Evolutionary conservation across 139 green algal genomes (phyloP).

Genomic region (Chlorella sp.): DNA sequence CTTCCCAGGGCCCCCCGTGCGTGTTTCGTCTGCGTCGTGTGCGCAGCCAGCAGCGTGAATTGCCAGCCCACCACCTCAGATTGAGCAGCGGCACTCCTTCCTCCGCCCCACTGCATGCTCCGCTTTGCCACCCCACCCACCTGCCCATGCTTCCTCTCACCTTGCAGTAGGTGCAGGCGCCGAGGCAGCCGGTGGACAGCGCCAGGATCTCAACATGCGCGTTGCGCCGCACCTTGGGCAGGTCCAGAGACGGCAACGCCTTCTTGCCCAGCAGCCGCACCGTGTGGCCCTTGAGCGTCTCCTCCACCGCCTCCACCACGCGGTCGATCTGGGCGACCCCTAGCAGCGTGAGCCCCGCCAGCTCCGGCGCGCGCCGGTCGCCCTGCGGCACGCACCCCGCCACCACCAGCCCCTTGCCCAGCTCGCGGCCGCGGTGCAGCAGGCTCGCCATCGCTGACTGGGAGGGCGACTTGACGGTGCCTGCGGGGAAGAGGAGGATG

Average conservation of each 20-base stretch:
- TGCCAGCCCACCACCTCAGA: too few species aligned
- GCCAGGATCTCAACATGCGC: conserved; percentile 90
- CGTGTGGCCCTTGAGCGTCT: conserved; percentile 85
- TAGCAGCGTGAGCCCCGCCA: conserved; percentile 81
- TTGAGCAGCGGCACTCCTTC: too few species aligned
- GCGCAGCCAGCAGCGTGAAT: too few species aligned
- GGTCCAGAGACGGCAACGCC: conserved; percentile 80
- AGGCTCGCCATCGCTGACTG: conserved; percentile 77
- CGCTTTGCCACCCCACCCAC: too few species aligned
- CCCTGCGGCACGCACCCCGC: conserved; percentile 91
- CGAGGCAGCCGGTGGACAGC: conserved; percentile 83
- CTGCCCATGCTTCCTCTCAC: too few species aligned
- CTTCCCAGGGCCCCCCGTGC: conserved; percentile 82
- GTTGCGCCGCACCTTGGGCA: conserved; percentile 92
- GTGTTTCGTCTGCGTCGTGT: conserved; percentile 96
- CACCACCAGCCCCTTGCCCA: conserved; percentile 78
- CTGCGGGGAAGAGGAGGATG: too few species aligned
- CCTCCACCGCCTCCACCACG: conserved; percentile 92
- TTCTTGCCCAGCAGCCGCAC: conserved; percentile 85
- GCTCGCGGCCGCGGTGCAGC: conserved; percentile 42
- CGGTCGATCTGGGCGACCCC: conserved; percentile 85
- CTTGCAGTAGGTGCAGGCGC: conserved; percentile 98
- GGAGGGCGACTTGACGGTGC: conserved; percentile 88
- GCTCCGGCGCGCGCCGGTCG: conserved; percentile 67
- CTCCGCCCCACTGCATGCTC: too few species aligned